A percentile compares a stretch with the other conserved stretches of the same genome.
Conservation (phyloP, 1,139 yeast species). For the Pichia sp. region DNA sequence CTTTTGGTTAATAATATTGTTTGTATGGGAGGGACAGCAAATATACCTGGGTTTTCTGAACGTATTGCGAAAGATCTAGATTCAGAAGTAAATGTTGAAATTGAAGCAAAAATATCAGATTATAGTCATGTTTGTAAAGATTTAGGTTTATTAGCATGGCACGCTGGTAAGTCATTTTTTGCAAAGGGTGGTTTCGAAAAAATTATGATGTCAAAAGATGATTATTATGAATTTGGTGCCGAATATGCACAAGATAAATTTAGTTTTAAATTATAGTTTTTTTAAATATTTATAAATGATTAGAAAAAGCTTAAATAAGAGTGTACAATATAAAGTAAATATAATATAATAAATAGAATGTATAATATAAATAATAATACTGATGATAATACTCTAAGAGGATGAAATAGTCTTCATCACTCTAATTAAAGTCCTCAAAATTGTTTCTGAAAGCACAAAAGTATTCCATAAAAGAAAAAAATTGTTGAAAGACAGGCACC, state of each 20-base stretch:
- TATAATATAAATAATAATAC: neutral
- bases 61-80: slow-evolving; percentile 57
- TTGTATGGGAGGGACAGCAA: slow-evolving; percentile 77
- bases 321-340: neutral
- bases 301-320: neutral
- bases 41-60: slow-evolving; percentile 58
- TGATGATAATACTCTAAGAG: neutral
- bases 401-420: neutral
- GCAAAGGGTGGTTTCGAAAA: slow-evolving; percentile 44
- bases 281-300: neutral
- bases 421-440: neutral
- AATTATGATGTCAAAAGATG: slow-evolving; percentile 63
- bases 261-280: slow-evolving; percentile 43
- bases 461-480: slow-evolving; percentile 12
- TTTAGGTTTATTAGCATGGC: slow-evolving; percentile 41
- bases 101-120: slow-evolving; percentile 26
- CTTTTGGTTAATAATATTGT: slow-evolving; percentile 73
- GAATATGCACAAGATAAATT: slow-evolving; percentile 74
- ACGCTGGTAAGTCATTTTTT: slow-evolving; percentile 50
- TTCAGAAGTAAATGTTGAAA: slow-evolving; percentile 56
- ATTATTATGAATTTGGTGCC: slow-evolving; percentile 80
- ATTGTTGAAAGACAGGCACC: slow-evolving; percentile 16
- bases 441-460: neutral
- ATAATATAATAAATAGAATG: neutral
- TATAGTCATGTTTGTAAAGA: slow-evolving; percentile 15